phyloP scores from a whole-genome alignment of 352 stramenopile genomes.

The Phytophthora brassicae region DNA sequence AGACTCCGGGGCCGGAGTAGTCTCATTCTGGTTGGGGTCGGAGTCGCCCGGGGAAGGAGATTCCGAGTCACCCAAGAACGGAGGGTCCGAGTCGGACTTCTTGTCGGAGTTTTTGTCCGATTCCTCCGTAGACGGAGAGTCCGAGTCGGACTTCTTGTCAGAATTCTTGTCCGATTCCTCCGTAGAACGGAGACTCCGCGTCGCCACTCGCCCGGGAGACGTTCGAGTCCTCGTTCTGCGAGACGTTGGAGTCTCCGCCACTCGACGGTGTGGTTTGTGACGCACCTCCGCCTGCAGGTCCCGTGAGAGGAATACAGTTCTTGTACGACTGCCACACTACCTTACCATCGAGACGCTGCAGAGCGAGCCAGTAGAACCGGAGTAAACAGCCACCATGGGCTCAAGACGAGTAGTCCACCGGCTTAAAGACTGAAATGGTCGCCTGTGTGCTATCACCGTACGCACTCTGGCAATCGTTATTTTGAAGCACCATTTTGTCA shows the following conservation, averaged over 20 bases:
- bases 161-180: too few species aligned
- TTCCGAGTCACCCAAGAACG: too few species aligned
- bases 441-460: constrained; percentile 32
- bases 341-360: constrained; percentile 32
- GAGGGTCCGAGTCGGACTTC: too few species aligned
- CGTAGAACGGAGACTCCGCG: too few species aligned
- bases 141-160: too few species aligned
- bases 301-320: constrained; percentile 37
- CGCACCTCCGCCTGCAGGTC: constrained; percentile 15
- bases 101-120: too few species aligned
- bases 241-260: too few species aligned
- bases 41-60: neutral
- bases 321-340: constrained; percentile 45
- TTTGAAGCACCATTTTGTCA: constrained; percentile 33
- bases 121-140: too few species aligned
- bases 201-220: too few species aligned
- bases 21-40: neutral
- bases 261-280: too few species aligned
- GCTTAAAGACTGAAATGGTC: constrained; percentile 32
- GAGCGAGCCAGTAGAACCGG: constrained; percentile 42
- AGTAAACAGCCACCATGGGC: constrained; percentile 36
- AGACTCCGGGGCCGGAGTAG: constrained; percentile 11
- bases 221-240: too few species aligned
- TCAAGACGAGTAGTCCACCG: constrained; percentile 42
- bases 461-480: constrained; percentile 37